Percentiles rank a stretch among this genome's conserved stretches.
Conservation (phyloP, 2,329 filamentous ascomycete genomes). For the Talaromyces sp. region DNA sequence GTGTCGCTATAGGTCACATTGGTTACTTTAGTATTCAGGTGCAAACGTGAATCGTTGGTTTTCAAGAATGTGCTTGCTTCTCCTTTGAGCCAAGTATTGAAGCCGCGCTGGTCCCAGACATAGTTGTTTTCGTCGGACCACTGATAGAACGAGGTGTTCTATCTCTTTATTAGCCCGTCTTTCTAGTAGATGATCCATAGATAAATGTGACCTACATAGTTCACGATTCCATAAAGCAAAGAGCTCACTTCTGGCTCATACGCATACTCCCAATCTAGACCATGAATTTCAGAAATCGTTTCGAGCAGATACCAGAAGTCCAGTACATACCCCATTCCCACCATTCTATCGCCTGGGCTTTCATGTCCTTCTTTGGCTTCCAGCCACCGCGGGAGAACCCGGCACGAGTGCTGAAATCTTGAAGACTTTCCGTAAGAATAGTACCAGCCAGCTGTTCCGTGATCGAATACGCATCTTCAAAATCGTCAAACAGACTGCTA, state of each 20-base stretch:
- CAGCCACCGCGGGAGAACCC: slow-evolving; percentile 58
- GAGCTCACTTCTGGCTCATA: slow-evolving; percentile 53
- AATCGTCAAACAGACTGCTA: slow-evolving; percentile 45
- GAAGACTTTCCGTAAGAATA: slow-evolving; percentile 54
- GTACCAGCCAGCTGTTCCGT: slow-evolving; percentile 51
- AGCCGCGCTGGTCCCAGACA: slow-evolving; percentile 58
- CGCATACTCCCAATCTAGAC: slow-evolving; percentile 54
- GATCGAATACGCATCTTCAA: slow-evolving; percentile 41
- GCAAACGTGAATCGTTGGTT: slow-evolving; percentile 51
- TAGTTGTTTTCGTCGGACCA: slow-evolving; percentile 59
- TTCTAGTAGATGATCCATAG: not conserved
- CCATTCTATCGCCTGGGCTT: slow-evolving; percentile 59
- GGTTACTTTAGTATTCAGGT: slow-evolving; percentile 54
- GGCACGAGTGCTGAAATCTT: slow-evolving; percentile 56
- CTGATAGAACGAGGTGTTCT: slow-evolving; percentile 58
- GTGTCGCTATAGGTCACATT: slow-evolving; percentile 48
- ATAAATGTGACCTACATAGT: slow-evolving; percentile 21
- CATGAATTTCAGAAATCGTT: not conserved
- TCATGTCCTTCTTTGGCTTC: slow-evolving; percentile 51
- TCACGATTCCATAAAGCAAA: slow-evolving; percentile 51
- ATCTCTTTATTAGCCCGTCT: not conserved
- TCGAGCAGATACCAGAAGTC: not conserved
- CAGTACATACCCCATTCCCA: slow-evolving; percentile 39
- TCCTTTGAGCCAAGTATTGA: slow-evolving; percentile 52
- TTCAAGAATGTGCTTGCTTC: slow-evolving; percentile 55